Percentiles rank a stretch among this genome's conserved stretches.
Evolutionary conservation across 208 protist species (phyloP).

Genomic region (Wallacemonas sp.): DNA sequence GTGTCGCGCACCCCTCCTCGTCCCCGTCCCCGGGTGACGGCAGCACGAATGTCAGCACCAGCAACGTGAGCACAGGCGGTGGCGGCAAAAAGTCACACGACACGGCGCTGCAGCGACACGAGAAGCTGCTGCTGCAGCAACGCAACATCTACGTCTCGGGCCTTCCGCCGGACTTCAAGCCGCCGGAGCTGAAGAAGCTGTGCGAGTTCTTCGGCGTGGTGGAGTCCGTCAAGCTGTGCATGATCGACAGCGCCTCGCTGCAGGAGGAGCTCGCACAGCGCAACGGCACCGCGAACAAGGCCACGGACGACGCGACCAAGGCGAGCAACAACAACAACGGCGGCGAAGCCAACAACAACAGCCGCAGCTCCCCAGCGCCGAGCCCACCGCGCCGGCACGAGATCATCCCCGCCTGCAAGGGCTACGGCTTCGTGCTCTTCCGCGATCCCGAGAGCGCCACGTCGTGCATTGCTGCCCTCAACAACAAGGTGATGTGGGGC

Average conservation of each 20-base stretch:
- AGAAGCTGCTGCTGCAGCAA: slow-evolving; percentile 47
- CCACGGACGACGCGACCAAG: too few species aligned
- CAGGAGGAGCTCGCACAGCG: not conserved
- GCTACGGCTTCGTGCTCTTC: slow-evolving; percentile 76
- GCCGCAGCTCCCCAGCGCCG: too few species aligned
- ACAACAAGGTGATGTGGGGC: slow-evolving; percentile 38
- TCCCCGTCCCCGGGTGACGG: too few species aligned
- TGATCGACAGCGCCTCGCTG: slow-evolving; percentile 29
- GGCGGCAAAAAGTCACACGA: not conserved
- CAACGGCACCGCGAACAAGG: not conserved
- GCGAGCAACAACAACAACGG: too few species aligned
- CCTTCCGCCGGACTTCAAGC: slow-evolving; percentile 44
- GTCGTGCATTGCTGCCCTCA: slow-evolving; percentile 50
- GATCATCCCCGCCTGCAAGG: slow-evolving; percentile 23
- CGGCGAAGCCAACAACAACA: too few species aligned
- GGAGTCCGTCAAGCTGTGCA: slow-evolving; percentile 61
- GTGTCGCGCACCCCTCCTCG: too few species aligned
- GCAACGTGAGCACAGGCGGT: not conserved
- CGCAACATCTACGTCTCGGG: slow-evolving; percentile 76
- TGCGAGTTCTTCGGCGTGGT: slow-evolving; percentile 59
- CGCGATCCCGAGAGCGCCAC: slow-evolving; percentile 42
- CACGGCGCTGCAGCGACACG: slow-evolving; percentile 26
- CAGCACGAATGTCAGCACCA: too few species aligned
- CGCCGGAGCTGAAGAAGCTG: slow-evolving; percentile 15
- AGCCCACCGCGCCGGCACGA: not conserved